Conservation (phyloP, 225 moss, liverwort and hornwort genomes). For the Climacium dendroides region DNA sequence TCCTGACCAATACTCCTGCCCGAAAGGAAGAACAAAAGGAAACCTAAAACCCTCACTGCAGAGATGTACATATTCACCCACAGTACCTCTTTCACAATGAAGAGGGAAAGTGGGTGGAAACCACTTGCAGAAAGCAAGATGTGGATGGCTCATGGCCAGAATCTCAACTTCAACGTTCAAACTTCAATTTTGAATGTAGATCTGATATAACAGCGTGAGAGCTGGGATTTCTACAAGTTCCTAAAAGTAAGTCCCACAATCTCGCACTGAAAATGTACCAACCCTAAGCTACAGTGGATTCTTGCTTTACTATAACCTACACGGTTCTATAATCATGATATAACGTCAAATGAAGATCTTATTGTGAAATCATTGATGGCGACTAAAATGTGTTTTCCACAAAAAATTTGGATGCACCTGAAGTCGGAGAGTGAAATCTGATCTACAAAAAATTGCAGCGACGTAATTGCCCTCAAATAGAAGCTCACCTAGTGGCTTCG, state of each 20-base stretch:
- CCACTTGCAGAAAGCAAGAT: neutral
- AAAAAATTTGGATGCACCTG: slow-evolving; percentile 15
- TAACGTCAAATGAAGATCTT: neutral
- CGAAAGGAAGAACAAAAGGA: neutral
- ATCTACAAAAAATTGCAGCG: slow-evolving; percentile 23
- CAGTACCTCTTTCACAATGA: neutral
- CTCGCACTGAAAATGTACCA: neutral
- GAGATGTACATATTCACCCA: neutral
- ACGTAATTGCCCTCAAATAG: slow-evolving; percentile 6
- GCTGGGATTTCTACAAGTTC: neutral
- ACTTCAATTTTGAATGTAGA: neutral
- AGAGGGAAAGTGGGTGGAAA: neutral
- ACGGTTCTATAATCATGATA: neutral
- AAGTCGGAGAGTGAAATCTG: slow-evolving; percentile 9
- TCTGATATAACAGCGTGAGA: neutral
- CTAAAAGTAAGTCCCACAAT: neutral
- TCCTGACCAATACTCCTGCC: neutral
- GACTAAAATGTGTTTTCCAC: slow-evolving; percentile 15
- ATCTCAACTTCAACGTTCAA: slow-evolving; percentile 1
- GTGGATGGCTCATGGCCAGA: neutral
- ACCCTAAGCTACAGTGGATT: neutral
- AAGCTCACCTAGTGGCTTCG: slow-evolving; percentile 5
- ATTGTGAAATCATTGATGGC: neutral
- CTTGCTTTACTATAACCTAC: neutral
- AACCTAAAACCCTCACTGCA: neutral